phyloP scores from a whole-genome alignment of 805 yeast genomes.

The Saccharomycodes ludwigii region DNA sequence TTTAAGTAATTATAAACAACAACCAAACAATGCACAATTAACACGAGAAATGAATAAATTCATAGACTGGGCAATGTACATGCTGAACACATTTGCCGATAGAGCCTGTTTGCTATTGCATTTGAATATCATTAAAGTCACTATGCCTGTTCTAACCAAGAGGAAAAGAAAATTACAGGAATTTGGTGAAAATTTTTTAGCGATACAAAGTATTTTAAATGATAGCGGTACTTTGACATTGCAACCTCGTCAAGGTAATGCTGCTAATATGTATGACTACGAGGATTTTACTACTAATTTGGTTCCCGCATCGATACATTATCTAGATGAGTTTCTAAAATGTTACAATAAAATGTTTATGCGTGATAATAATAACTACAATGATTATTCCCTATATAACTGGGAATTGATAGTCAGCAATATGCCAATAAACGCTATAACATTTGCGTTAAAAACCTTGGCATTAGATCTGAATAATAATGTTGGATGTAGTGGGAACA shows the following conservation, averaged over 20 bases:
- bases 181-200: slow-evolving; percentile 7
- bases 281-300: slow-evolving; percentile 40
- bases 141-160: slow-evolving; percentile 7
- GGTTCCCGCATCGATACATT: slow-evolving; percentile 45
- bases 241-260: slow-evolving; percentile 1
- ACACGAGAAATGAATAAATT: slow-evolving; percentile 25
- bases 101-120: slow-evolving; percentile 34
- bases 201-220: slow-evolving; percentile 8
- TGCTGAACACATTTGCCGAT: slow-evolving; percentile 41
- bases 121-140: slow-evolving; percentile 22
- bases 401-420: slow-evolving; percentile 46
- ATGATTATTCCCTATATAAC: slow-evolving; percentile 39
- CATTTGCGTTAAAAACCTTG: slow-evolving; percentile 38
- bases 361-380: slow-evolving; percentile 14
- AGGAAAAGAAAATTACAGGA: slow-evolving; percentile 5
- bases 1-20: slow-evolving; percentile 19
- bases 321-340: slow-evolving; percentile 41
- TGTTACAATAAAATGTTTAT: too few relatives aligned
- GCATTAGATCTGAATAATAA: slow-evolving; percentile 36
- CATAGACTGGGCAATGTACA: slow-evolving; percentile 35
- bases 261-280: slow-evolving; percentile 28
- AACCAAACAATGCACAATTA: too few relatives aligned
- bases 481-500: too few relatives aligned
- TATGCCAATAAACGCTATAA: slow-evolving; percentile 49
- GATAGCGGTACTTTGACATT: slow-evolving; percentile 8